Evolutionary conservation across 108 stramenopile genomes (phyloP).

Genomic region (Cyclotella choctawhatcheeana): DNA sequence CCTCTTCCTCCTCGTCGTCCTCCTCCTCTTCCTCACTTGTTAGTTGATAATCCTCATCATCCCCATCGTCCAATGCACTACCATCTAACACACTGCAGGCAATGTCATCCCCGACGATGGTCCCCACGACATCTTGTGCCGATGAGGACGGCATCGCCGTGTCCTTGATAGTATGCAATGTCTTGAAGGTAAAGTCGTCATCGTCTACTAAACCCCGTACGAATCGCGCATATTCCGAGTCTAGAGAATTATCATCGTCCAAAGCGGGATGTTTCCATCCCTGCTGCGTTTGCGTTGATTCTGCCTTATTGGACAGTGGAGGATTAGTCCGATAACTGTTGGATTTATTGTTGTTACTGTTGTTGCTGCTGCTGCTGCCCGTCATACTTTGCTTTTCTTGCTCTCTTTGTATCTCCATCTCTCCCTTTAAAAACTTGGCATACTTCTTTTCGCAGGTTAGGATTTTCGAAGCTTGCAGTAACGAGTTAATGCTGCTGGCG

Average conservation of each 20-base stretch:
- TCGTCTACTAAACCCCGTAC: slow-evolving; percentile 35
- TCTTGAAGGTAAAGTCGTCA: slow-evolving; percentile 42
- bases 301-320: background rate
- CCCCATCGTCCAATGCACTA: slow-evolving; percentile 33
- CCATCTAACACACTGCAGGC: background rate
- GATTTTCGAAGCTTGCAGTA: too few relatives aligned
- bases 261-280: slow-evolving; percentile 9
- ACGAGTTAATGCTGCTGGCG: too few relatives aligned
- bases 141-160: background rate
- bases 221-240: slow-evolving; percentile 43
- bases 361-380: background rate
- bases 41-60: slow-evolving; percentile 47
- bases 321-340: too few relatives aligned
- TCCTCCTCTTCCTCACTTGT: slow-evolving; percentile 53
- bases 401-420: background rate
- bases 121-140: slow-evolving; percentile 7
- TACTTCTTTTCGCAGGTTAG: too few relatives aligned
- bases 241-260: slow-evolving; percentile 7
- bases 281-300: background rate
- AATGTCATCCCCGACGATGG: slow-evolving; percentile 36
- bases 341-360: background rate
- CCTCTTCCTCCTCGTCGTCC: slow-evolving; percentile 46
- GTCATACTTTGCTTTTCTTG: background rate
- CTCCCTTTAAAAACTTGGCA: background rate
- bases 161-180: slow-evolving; percentile 13